Evolutionary conservation across 768 basidiomycete species (phyloP).

Genomic region (Amanita fuliginea): DNA sequence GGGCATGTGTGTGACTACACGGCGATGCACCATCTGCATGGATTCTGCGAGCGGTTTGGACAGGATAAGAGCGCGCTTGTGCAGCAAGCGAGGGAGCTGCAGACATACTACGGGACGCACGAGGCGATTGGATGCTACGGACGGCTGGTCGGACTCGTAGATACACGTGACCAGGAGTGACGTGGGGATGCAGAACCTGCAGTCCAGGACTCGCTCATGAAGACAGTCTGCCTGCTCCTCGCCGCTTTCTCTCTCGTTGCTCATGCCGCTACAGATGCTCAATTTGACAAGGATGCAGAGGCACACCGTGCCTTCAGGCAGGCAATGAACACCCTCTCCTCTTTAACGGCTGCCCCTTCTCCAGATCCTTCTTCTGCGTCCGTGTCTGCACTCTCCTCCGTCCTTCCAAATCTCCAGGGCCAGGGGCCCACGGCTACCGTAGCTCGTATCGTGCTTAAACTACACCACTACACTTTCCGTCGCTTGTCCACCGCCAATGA

Average conservation of each 20-base stretch:
- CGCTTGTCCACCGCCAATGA: slow-evolving; percentile 30
- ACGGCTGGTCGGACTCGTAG: neutral
- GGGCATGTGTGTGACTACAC: slow-evolving; percentile 60
- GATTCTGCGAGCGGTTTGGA: slow-evolving; percentile 2
- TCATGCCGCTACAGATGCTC: slow-evolving; percentile 15
- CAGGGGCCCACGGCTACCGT: slow-evolving; percentile 67
- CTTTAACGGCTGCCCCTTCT: slow-evolving; percentile 49
- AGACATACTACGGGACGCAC: neutral
- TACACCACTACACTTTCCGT: slow-evolving; percentile 48
- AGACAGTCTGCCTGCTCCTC: neutral
- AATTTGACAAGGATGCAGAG: slow-evolving; percentile 37
- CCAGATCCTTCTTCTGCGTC: slow-evolving; percentile 41
- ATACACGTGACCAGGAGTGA: slow-evolving; percentile 6
- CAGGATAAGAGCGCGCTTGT: neutral
- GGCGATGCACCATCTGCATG: slow-evolving; percentile 43
- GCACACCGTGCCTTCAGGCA: slow-evolving; percentile 69
- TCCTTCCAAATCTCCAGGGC: slow-evolving; percentile 64
- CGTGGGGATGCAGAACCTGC: neutral
- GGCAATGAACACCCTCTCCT: slow-evolving; percentile 55
- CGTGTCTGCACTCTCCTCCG: slow-evolving; percentile 43
- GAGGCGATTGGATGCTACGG: neutral
- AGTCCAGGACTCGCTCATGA: neutral
- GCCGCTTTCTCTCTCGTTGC: neutral
- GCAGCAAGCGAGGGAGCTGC: neutral
- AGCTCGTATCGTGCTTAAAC: slow-evolving; percentile 54